Conservation (phyloP, 306 rosid species). For the Vigna angularis region DNA sequence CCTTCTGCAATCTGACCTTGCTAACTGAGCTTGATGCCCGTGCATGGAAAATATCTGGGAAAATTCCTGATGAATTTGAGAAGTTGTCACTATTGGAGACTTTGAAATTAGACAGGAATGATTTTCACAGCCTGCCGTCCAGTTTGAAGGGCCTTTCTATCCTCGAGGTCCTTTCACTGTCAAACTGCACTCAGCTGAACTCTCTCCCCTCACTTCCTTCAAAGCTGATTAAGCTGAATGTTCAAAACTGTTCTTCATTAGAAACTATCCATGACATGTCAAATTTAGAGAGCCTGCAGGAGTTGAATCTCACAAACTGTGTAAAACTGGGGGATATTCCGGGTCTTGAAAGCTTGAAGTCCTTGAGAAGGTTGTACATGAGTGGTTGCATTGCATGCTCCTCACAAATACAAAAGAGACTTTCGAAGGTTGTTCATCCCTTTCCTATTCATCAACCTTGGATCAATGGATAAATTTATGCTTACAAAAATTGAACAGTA, state of each 20-base stretch:
- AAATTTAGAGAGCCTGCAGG: slow-evolving; percentile 51
- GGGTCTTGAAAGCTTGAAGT: slow-evolving; percentile 68
- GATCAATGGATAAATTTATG: background rate
- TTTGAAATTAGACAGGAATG: slow-evolving; percentile 54
- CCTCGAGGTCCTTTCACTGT: slow-evolving; percentile 52
- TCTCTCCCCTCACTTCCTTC: slow-evolving; percentile 77
- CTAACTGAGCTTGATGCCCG: slow-evolving; percentile 54
- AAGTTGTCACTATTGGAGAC: slow-evolving; percentile 53
- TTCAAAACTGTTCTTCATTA: slow-evolving; percentile 56
- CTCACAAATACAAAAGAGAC: slow-evolving; percentile 46
- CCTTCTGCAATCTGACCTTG: slow-evolving; percentile 59
- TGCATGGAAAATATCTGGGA: slow-evolving; percentile 61
- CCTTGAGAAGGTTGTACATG: slow-evolving; percentile 59
- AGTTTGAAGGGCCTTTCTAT: slow-evolving; percentile 60
- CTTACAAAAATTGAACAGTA: background rate
- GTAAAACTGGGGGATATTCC: slow-evolving; percentile 59
- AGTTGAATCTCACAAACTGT: slow-evolving; percentile 67
- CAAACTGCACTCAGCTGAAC: slow-evolving; percentile 52
- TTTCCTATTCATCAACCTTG: slow-evolving; percentile 18
- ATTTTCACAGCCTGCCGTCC: slow-evolving; percentile 65
- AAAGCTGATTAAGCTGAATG: slow-evolving; percentile 55
- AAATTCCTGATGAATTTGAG: slow-evolving; percentile 66
- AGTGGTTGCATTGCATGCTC: slow-evolving; percentile 64
- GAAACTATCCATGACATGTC: slow-evolving; percentile 61
- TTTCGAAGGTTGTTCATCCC: slow-evolving; percentile 61